These are phyloP conservation scores for Neltuma alba DNA, from an alignment of 306 rosid species.

Conservation along the genomic window DNA sequence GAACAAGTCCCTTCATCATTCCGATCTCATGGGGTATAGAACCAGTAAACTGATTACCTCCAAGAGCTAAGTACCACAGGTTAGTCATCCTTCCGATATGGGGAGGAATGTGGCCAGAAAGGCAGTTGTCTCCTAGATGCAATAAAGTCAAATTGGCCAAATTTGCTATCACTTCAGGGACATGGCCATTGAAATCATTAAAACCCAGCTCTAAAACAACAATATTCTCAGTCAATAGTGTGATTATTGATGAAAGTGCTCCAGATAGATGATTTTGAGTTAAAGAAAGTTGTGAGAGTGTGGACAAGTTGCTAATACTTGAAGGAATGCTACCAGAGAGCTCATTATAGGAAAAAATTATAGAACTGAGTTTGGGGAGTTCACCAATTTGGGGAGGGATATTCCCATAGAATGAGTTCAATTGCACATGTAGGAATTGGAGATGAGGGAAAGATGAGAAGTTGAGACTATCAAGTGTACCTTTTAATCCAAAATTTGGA, in stretches of 20 bases:
- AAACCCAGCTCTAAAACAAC: not conserved
- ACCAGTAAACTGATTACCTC: not conserved
- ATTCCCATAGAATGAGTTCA: no score
- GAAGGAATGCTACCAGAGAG: not conserved
- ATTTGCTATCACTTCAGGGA: not conserved
- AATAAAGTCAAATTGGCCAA: not conserved
- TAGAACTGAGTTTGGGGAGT: not conserved
- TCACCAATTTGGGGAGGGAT: not conserved
- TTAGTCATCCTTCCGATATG: not conserved
- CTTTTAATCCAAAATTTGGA: no score
- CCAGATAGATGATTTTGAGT: not conserved
- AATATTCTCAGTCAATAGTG: not conserved
- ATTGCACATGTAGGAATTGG: no score
- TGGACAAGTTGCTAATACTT: not conserved
- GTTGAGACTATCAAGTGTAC: no score
- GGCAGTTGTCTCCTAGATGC: no score
- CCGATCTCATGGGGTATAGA: not conserved
- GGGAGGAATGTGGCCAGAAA: not conserved
- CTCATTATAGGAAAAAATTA: not conserved
- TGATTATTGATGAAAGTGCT: not conserved
- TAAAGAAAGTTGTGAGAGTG: not conserved
- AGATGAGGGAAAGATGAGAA: no score
- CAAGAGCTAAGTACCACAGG: not conserved
- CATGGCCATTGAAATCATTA: not conserved
- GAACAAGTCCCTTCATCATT: not conserved